Conservation (phyloP, 176 grass and related monocot genomes). For the Oryza rufipogon region DNA sequence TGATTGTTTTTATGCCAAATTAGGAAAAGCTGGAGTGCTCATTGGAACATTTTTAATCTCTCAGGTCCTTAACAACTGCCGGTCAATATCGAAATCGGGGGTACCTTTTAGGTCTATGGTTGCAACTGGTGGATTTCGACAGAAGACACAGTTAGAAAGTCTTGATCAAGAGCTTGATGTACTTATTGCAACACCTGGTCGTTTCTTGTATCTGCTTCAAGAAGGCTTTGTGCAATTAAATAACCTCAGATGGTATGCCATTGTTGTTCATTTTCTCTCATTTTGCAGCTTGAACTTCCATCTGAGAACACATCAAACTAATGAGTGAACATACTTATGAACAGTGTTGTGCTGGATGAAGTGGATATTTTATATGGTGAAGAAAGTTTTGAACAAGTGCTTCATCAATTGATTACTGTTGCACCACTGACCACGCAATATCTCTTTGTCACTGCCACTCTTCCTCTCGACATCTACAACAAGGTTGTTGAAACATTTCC, state of each 20-base stretch:
- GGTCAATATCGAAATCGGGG: constrained; percentile 72
- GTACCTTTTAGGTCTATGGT: constrained; percentile 94
- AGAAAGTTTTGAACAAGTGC: constrained; percentile 88
- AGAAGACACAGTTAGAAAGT: constrained; percentile 85
- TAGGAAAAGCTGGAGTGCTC: background rate
- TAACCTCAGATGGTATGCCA: constrained; percentile 76
- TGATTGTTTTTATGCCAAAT: background rate
- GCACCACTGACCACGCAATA: constrained; percentile 83
- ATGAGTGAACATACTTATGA: background rate
- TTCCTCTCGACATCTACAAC: constrained; percentile 88
- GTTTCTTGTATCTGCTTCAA: constrained; percentile 83
- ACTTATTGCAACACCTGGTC: constrained; percentile 85
- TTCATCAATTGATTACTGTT: constrained; percentile 70
- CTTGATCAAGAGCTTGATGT: constrained; percentile 90
- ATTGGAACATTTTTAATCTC: background rate
- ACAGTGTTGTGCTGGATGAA: constrained; percentile 90
- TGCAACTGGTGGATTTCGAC: constrained; percentile 86
- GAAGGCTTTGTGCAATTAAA: constrained; percentile 76
- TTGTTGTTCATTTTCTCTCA: background rate
- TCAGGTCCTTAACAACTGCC: constrained; percentile 88
- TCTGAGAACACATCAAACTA: background rate
- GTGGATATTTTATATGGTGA: constrained; percentile 92
- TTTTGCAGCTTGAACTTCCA: constrained; percentile 15
- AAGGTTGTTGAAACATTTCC: constrained; percentile 91
- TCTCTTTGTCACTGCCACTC: constrained; percentile 92